A percentile compares a stretch with the other conserved stretches of the same genome.
Conservation (phyloP, 192 early-diverging fungal genomes). For the Funneliformis geosporum region DNA sequence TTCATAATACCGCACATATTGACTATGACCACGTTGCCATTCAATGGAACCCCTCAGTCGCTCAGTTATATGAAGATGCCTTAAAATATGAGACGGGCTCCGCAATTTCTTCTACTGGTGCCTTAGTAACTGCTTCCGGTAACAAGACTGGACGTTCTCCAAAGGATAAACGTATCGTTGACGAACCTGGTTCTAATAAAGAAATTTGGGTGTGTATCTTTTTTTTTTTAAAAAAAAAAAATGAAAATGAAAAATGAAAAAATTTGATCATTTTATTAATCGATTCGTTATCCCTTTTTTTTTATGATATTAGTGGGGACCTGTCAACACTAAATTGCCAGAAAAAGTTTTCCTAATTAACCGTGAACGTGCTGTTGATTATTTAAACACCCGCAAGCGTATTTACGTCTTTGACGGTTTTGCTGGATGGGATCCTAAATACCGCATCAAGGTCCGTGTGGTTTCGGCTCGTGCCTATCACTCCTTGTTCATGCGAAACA, state of each 20-base stretch:
- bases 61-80: slow-evolving; percentile 93
- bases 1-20: slow-evolving; percentile 54
- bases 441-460: slow-evolving; percentile 96
- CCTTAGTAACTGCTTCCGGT: slow-evolving; percentile 87
- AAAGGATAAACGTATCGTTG: slow-evolving; percentile 96
- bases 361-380: slow-evolving; percentile 93
- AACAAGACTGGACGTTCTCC: slow-evolving; percentile 93
- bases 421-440: slow-evolving; percentile 98
- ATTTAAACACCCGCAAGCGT: slow-evolving; percentile 91
- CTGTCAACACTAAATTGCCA: slow-evolving; percentile 91
- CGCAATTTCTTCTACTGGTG: slow-evolving; percentile 87
- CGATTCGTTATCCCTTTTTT: background rate
- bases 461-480: slow-evolving; percentile 96
- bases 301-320: slow-evolving; percentile 73
- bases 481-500: slow-evolving; percentile 97
- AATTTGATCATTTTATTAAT: background rate
- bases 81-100: slow-evolving; percentile 83
- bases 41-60: slow-evolving; percentile 80
- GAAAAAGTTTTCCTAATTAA: slow-evolving; percentile 86
- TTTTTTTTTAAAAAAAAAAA: background rate
- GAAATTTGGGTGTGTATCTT: slow-evolving; percentile 77
- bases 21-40: slow-evolving; percentile 81
- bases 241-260: background rate
- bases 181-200: slow-evolving; percentile 77
- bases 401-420: slow-evolving; percentile 97